Evolutionary conservation across 331 rosid genomes (phyloP).

Genomic region (Malus hybrid): DNA sequence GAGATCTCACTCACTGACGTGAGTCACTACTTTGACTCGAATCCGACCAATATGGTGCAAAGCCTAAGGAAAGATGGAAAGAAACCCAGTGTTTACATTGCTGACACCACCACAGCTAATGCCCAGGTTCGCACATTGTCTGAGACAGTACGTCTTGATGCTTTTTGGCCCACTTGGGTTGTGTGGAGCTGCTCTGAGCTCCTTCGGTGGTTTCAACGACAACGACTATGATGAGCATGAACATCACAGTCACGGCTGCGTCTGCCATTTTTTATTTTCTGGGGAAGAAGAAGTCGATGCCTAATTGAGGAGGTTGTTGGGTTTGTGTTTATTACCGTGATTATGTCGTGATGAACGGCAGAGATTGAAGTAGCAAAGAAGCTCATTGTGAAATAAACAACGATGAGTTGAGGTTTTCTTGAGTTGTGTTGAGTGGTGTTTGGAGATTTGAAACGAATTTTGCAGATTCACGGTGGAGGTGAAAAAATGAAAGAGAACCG

Average conservation of each 20-base stretch:
- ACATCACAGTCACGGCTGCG: background rate
- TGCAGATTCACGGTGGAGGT: too few species aligned
- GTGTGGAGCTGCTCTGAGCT: constrained; percentile 12
- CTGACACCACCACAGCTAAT: constrained; percentile 98
- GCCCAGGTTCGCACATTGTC: too few species aligned
- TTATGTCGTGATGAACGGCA: too few species aligned
- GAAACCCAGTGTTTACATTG: constrained; percentile 87
- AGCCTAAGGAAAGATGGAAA: constrained; percentile 88
- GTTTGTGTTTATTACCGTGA: too few species aligned
- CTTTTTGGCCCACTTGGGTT: constrained; percentile 22
- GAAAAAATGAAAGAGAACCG: too few species aligned
- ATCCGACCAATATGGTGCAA: constrained; percentile 91
- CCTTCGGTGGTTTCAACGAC: background rate
- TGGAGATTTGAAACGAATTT: too few species aligned
- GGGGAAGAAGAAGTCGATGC: too few species aligned
- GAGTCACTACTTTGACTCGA: constrained; percentile 94
- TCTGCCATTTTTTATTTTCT: constrained; percentile 21
- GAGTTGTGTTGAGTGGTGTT: too few species aligned
- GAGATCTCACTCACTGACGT: constrained; percentile 97
- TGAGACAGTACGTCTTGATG: too few species aligned
- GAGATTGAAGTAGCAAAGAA: too few species aligned
- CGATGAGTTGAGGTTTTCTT: too few species aligned
- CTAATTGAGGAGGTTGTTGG: background rate
- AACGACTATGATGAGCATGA: background rate
- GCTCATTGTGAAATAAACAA: too few species aligned